Evolutionary conservation across 1,284 basidiomycete genomes (phyloP).

Genomic region (Albatrellus sp.): DNA sequence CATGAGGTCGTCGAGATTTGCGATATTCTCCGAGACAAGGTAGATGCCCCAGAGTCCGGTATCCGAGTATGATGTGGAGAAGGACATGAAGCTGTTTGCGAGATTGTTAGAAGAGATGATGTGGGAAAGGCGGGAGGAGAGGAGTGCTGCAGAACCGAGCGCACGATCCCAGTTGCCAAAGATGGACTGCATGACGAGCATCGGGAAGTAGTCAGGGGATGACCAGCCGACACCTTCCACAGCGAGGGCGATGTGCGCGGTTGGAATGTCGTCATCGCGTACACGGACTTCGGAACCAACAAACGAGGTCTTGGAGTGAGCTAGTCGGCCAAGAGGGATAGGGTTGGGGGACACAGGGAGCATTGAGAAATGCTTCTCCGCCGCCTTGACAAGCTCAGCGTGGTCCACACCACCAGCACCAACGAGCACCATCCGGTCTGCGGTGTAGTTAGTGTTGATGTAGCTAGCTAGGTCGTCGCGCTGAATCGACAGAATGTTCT

Average conservation of each 20-base stretch:
- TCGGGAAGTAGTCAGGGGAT: constrained; percentile 97
- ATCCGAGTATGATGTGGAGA: constrained; percentile 99
- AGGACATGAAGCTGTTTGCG: constrained; percentile 99
- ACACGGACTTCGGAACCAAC: constrained; percentile 93
- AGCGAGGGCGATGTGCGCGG: constrained; percentile 90
- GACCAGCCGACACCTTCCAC: constrained; percentile 98
- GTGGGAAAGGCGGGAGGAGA: constrained; percentile 87
- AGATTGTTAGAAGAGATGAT: constrained; percentile 91
- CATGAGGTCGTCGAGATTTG: constrained; percentile 86
- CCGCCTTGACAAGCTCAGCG: constrained; percentile 86
- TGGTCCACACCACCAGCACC: constrained; percentile 95
- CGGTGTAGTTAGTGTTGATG: constrained; percentile 97
- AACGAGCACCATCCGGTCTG: constrained; percentile 98
- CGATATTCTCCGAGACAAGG: constrained; percentile 87
- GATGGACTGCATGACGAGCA: constrained; percentile 97
- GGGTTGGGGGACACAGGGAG: constrained; percentile 86
- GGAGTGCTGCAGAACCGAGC: constrained; percentile 81
- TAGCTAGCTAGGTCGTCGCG: constrained; percentile 84
- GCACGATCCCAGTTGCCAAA: constrained; percentile 99
- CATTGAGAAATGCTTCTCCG: constrained; percentile 85
- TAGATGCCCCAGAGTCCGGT: constrained; percentile 99
- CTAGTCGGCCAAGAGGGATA: constrained; percentile 74
- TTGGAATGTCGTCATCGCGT: constrained; percentile 84
- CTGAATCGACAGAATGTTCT: constrained; percentile 93
- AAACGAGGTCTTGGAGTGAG: constrained; percentile 73